Conservation (phyloP, 495 filamentous ascomycete species). For the Penicillium herquei region DNA sequence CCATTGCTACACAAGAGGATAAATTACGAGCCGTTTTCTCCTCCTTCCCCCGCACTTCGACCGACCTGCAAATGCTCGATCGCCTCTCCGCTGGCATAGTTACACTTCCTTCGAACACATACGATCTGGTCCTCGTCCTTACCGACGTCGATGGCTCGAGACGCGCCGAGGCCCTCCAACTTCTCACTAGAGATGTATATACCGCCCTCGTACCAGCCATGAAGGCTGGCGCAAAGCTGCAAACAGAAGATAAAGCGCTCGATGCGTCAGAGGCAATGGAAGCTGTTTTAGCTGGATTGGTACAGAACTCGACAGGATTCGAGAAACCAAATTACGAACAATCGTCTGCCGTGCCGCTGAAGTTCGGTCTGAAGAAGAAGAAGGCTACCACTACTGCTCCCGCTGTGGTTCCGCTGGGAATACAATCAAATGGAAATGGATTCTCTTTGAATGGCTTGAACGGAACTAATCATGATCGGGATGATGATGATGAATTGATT, state of each 20-base stretch:
- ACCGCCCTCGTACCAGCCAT: constrained; percentile 63
- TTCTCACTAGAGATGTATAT: constrained; percentile 69
- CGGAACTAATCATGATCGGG: constrained; percentile 34
- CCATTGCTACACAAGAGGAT: constrained; percentile 65
- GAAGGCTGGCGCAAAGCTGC: constrained; percentile 67
- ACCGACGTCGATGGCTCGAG: constrained; percentile 65
- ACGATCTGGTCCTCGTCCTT: constrained; percentile 84
- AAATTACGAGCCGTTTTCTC: constrained; percentile 56
- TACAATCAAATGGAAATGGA: constrained; percentile 40
- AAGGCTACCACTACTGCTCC: constrained; percentile 39
- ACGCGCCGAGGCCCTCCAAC: constrained; percentile 55
- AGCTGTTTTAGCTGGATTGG: constrained; percentile 78
- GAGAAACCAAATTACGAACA: constrained; percentile 68
- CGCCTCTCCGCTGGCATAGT: constrained; percentile 83
- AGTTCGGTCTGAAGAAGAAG: constrained; percentile 64
- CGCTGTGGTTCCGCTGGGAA: constrained; percentile 14
- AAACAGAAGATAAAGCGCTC: constrained; percentile 65
- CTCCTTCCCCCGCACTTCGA: constrained; percentile 65
- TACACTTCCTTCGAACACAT: constrained; percentile 69
- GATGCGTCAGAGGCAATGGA: constrained; percentile 51
- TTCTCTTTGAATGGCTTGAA: constrained; percentile 42
- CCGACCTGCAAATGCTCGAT: constrained; percentile 98
- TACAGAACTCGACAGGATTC: constrained; percentile 61
- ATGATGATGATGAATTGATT: constrained; percentile 78
- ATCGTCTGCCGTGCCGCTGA: constrained; percentile 67